Evolutionary conservation across 352 stramenopile species (phyloP).

Genomic region (Peronospora farinosa): DNA sequence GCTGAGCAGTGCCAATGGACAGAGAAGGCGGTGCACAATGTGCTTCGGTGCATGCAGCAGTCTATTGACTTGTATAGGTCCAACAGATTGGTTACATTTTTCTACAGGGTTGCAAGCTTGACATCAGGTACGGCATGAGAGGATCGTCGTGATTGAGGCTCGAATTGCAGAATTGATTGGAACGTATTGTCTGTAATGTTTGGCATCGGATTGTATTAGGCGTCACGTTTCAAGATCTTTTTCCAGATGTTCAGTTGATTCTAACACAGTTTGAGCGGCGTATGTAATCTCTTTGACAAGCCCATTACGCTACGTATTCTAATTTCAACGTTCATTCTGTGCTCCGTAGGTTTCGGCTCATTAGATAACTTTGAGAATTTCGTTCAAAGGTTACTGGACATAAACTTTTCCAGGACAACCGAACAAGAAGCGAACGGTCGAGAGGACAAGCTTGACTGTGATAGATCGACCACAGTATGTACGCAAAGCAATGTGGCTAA

Average conservation of each 20-base stretch:
- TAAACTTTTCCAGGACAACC: neutral
- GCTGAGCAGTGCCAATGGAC: constrained; percentile 31
- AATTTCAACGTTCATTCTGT: constrained; percentile 3
- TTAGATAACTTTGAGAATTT: constrained; percentile 36
- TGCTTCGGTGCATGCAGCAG: constrained; percentile 36
- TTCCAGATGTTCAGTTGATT: constrained; percentile 31
- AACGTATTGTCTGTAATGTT: neutral
- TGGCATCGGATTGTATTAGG: constrained; percentile 14
- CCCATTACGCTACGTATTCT: neutral
- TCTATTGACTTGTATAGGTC: constrained; percentile 37
- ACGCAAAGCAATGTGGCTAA: neutral
- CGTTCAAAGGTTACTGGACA: constrained; percentile 13
- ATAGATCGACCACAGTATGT: neutral
- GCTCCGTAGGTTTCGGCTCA: constrained; percentile 29
- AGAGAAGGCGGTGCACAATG: constrained; percentile 25
- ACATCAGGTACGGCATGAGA: constrained; percentile 29
- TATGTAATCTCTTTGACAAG: constrained; percentile 18
- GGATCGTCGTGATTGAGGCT: neutral
- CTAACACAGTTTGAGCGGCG: constrained; percentile 38
- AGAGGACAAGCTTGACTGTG: neutral
- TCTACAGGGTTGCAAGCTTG: constrained; percentile 25
- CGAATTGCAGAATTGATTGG: neutral
- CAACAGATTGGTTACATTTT: constrained; percentile 40
- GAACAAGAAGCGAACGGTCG: constrained; percentile 12
- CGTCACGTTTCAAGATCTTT: constrained; percentile 28